Evolutionary conservation across 345 rosid species (phyloP).

Genomic region (Nasturtium officinale): DNA sequence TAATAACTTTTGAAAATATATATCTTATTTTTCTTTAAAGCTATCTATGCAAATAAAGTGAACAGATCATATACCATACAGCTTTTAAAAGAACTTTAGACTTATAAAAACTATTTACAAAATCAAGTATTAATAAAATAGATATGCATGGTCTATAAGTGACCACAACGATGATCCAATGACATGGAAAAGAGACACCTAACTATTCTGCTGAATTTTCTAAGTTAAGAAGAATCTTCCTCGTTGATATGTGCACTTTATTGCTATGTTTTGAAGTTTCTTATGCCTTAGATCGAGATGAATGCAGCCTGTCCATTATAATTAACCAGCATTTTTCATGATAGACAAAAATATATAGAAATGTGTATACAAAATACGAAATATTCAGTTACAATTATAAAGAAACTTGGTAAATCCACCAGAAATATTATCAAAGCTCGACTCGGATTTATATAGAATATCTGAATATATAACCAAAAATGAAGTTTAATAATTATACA

Average conservation of each 20-base stretch:
- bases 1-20: not conserved
- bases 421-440: not conserved
- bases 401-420: not conserved
- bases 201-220: constrained; percentile 24
- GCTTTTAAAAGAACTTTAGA: constrained; percentile 14
- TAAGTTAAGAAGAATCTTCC: constrained; percentile 10
- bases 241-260: constrained; percentile 2
- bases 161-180: constrained; percentile 12
- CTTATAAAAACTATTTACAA: constrained; percentile 14
- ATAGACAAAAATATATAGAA: not conserved
- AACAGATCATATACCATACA: constrained; percentile 24
- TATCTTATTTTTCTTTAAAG: constrained; percentile 12
- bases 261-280: not conserved
- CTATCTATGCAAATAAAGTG: constrained; percentile 29
- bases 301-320: not conserved
- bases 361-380: not conserved
- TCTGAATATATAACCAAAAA: not conserved
- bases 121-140: not conserved
- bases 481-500: not conserved
- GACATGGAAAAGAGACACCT: constrained; percentile 27
- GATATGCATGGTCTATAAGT: constrained; percentile 26
- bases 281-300: not conserved
- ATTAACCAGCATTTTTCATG: not conserved
- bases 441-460: not conserved
- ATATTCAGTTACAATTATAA: not conserved